phyloP scores from a whole-genome alignment of 1,139 yeast species.

The Candida sanyaensis region DNA sequence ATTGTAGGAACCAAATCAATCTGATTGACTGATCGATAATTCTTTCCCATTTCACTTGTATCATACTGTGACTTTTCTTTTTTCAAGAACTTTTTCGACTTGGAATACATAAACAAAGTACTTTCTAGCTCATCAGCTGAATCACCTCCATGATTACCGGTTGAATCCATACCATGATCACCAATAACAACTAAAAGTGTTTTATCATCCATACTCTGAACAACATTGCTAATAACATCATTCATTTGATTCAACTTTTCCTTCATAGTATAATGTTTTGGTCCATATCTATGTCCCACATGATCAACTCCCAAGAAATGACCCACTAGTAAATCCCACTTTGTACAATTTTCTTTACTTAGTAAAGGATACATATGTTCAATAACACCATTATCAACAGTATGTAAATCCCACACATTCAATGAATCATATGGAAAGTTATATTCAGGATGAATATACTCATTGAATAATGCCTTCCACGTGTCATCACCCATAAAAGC shows the following conservation, averaged over 20 bases:
- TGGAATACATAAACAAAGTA: conserved; percentile 81
- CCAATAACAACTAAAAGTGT: conserved; percentile 89
- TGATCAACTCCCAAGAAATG: conserved; percentile 97
- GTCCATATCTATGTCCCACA: conserved; percentile 96
- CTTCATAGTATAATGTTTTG: conserved; percentile 80
- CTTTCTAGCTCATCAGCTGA: conserved; percentile 83
- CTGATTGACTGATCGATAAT: conserved; percentile 71
- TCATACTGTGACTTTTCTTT: conserved; percentile 45
- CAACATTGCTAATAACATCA: conserved; percentile 53
- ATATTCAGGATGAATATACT: conserved; percentile 57
- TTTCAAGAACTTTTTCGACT: conserved; percentile 30
- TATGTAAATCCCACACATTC: conserved; percentile 92
- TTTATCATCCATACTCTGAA: conserved; percentile 63
- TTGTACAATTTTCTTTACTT: conserved; percentile 22
- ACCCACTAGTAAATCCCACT: conserved; percentile 88
- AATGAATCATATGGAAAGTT: conserved; percentile 81
- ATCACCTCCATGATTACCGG: conserved; percentile 98
- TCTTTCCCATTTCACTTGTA: conserved; percentile 44
- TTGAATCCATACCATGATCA: conserved; percentile 95
- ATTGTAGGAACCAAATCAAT: conserved; percentile 91
- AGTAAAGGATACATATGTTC: conserved; percentile 62
- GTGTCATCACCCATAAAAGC: conserved; percentile 97
- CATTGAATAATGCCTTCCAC: conserved; percentile 82
- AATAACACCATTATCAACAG: conserved; percentile 91
- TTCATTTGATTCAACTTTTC: conserved; percentile 82